phyloP scores from a whole-genome alignment of 441 rosid species.

The Syzygium malaccense region DNA sequence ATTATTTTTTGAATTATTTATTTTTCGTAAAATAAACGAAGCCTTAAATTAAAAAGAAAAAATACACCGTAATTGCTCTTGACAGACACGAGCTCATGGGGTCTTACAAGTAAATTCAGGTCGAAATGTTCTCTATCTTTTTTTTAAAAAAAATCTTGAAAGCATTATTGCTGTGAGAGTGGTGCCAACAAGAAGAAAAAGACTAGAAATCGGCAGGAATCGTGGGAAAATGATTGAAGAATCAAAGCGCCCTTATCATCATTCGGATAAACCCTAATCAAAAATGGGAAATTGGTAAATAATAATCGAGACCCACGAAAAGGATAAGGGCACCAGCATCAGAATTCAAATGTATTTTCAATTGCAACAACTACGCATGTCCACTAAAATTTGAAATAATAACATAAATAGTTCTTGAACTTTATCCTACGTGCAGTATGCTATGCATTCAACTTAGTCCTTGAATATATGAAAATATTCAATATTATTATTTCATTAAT shows the following conservation, averaged over 20 bases:
- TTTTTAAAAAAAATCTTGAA: not conserved
- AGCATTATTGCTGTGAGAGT: not conserved
- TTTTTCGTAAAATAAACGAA: no score
- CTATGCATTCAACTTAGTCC: no score
- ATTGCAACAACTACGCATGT: not conserved
- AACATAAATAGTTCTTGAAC: no score
- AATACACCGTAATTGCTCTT: not conserved
- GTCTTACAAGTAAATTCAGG: not conserved
- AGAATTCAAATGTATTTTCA: not conserved
- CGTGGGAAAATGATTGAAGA: not conserved
- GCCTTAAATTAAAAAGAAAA: no score
- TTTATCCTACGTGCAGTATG: no score
- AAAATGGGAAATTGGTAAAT: not conserved
- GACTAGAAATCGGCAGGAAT: not conserved
- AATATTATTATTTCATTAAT: no score
- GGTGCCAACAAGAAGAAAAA: not conserved
- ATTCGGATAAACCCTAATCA: not conserved
- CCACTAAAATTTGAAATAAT: no score
- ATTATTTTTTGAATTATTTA: no score
- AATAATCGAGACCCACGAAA: not conserved
- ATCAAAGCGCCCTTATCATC: not conserved
- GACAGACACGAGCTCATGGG: not conserved
- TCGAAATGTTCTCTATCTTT: not conserved
- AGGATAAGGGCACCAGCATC: not conserved
- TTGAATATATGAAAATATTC: no score